A percentile compares a stretch with the other conserved stretches of the same genome.
Conservation (phyloP, 305 asterid species). For the Fraxinus floribunda region DNA sequence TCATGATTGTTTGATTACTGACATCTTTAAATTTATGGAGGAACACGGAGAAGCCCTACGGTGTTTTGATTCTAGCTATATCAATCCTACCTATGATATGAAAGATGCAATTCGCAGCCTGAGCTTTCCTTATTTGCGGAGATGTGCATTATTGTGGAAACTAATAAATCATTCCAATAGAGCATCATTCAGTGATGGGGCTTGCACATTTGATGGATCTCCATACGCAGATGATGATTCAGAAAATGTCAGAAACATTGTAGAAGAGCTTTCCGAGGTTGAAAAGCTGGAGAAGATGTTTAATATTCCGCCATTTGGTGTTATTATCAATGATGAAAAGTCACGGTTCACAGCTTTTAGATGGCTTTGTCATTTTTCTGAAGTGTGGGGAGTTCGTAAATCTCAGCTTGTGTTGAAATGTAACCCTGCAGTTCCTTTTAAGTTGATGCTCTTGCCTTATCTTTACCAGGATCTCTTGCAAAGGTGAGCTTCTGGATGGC, state of each 20-base stretch:
- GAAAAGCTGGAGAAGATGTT: conserved; percentile 71
- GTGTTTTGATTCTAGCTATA: conserved; percentile 51
- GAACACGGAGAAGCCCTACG: conserved; percentile 47
- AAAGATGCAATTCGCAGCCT: conserved; percentile 65
- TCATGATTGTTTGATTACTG: conserved; percentile 55
- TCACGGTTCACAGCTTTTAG: conserved; percentile 48
- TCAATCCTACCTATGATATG: conserved; percentile 48
- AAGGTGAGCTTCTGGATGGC: conserved; percentile 50
- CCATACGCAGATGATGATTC: conserved; percentile 31
- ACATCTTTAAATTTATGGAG: conserved; percentile 48
- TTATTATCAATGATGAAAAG: conserved; percentile 49
- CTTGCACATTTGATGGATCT: conserved; percentile 44
- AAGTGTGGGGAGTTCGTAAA: conserved; percentile 43
- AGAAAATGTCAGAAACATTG: conserved; percentile 28
- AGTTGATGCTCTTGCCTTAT: conserved; percentile 74
- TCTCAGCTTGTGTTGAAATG: conserved; percentile 45
- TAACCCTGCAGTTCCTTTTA: conserved; percentile 80
- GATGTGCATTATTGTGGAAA: conserved; percentile 92
- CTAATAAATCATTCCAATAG: conserved; percentile 54
- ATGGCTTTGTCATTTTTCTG: conserved; percentile 64
- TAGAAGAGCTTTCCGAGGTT: conserved; percentile 61
- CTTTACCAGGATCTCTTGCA: conserved; percentile 89
- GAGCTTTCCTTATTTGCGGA: conserved; percentile 79
- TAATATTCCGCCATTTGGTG: conserved; percentile 63
- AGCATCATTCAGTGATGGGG: conserved; percentile 59